Base-by-base conservation (phyloP, 2,329 filamentous ascomycete species). In the Ceratocystis eucalypticola region DNA sequence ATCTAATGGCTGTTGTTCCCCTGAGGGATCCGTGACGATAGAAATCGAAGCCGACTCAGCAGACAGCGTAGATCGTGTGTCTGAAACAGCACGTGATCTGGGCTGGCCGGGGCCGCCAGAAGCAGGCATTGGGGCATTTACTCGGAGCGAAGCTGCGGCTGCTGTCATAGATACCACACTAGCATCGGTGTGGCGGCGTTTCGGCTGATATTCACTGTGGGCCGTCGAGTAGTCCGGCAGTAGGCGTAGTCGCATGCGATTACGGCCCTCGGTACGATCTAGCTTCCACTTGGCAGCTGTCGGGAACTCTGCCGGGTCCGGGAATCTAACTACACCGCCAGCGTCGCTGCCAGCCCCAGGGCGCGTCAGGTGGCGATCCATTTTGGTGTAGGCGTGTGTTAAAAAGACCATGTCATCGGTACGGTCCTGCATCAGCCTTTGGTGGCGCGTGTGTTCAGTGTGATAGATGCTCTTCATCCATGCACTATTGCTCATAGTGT, bases 391-490 rank as follows among this genome's bases (percentile, higher is more conserved):
- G 0, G 87, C 82, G 0, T 88, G 85, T 53, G 84, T 84, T 68
- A 95, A 82, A 73, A 91, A 96, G 0, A 82, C 81, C 67, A 89
- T 82, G 71, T 92, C 93, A 73, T 99, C 94, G 71, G 96, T 91
- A 72, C 96, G 90, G 72, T 99, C 95, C 75, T 99, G 94, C 65
- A 91, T 77, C 17, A 89, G 82, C 69, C 94, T 83, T 74, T 97
- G 93, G 70, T 96, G 88, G 74, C 96, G 97, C 72, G 93, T 84
- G 70, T 94, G 88, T 74, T 99, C 94, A 0, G 93, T 91, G 62
- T 88, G 86, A 74, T 93, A 94, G 50, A 99, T 96, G 71, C 96
- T 97, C 71, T 92, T 91, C 78, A 93, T 88, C 94, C 93, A 99
- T 68, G 93, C 87, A 50, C 84, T 87, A 66, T 94, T 93, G 0